Conservation (phyloP, 2,329 filamentous ascomycete species). For the Talaromyces funiculosus region DNA sequence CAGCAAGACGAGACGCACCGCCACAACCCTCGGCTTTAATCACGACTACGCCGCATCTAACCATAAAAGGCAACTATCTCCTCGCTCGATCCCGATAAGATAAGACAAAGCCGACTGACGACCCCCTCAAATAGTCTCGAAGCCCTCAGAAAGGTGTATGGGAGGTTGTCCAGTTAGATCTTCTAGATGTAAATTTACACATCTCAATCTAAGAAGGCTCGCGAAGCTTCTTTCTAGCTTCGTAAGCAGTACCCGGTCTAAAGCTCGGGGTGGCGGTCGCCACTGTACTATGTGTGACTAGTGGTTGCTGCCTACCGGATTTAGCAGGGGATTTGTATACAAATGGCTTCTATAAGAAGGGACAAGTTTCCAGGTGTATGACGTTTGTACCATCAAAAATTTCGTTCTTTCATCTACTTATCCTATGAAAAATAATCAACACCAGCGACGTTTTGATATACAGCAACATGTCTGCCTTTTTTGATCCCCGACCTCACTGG, state of each 20-base stretch:
- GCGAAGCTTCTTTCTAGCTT: conserved; percentile 7
- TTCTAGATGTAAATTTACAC: too few relatives aligned
- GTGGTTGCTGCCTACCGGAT: conserved; percentile 8
- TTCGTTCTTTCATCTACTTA: background rate
- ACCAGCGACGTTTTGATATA: background rate
- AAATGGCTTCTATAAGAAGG: conserved; percentile 4
- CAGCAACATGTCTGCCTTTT: background rate
- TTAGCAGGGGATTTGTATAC: background rate
- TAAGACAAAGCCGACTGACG: conserved; percentile 1
- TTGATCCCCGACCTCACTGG: background rate
- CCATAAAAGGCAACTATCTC: background rate
- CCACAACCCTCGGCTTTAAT: background rate
- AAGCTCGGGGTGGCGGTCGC: background rate
- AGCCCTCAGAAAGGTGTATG: background rate
- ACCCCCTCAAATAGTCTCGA: background rate
- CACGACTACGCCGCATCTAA: background rate
- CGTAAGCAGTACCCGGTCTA: background rate
- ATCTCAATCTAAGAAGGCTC: conserved; percentile 1
- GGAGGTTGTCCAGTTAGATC: background rate
- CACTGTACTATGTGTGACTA: background rate
- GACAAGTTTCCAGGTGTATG: background rate
- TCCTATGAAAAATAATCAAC: too few relatives aligned
- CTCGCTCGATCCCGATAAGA: background rate
- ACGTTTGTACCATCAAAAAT: background rate
- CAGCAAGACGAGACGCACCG: background rate